Base-by-base conservation (phyloP, 495 filamentous ascomycete genomes). In the Penicillium desertorum region DNA sequence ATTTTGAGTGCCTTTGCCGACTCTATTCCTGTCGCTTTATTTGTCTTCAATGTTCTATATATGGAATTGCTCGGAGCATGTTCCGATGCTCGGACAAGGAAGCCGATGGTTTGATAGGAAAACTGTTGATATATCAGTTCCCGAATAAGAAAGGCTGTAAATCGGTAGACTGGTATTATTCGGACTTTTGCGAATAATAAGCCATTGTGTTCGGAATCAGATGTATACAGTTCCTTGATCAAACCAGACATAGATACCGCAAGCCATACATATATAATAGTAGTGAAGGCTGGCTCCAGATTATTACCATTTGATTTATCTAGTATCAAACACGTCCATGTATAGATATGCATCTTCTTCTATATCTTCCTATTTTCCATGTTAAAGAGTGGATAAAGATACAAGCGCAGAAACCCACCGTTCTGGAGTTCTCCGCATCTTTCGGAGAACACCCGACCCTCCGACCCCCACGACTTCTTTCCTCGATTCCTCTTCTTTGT, bases 361-460 rank as follows among this genome's bases (percentile, higher is more conserved):
- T 34, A 6, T n/a, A 4, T 37, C 14, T n/a, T 6, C 14, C 14
- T 37, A 14, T 1, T n/a, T n/a, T n/a, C n/a, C 14, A 16, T 9
- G 29, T 34, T 37, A 37, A 5, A 20, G 8, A 23, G 36, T 54
- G 59, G 55, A 20, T 58, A 62, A 58, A 62, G 11, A 62, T 58
- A 62, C 45, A 62, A 54, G 55, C 30, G 47, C 39, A 41, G 46
- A 43, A 17, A 25, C 42, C 51, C 27, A 11, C 60, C 29, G 10
- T 48, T 17, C 12, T 36, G 36, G 36, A 50, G 34, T 61, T 62
- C 60, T 62, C 60, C 60, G 60, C 60, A 59, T 56, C 42, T 48
- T 27, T 58, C 58, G 58, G 61, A 61, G 58, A 27, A 45, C 32
- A 34, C 46, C 58, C 61, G 61, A 39, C 14, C 34, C 51, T 45